Evolutionary conservation across 2,329 filamentous ascomycete genomes (phyloP), one percentile per base, ranked within the genome.

Genomic region (Penicillium sp.): DNA sequence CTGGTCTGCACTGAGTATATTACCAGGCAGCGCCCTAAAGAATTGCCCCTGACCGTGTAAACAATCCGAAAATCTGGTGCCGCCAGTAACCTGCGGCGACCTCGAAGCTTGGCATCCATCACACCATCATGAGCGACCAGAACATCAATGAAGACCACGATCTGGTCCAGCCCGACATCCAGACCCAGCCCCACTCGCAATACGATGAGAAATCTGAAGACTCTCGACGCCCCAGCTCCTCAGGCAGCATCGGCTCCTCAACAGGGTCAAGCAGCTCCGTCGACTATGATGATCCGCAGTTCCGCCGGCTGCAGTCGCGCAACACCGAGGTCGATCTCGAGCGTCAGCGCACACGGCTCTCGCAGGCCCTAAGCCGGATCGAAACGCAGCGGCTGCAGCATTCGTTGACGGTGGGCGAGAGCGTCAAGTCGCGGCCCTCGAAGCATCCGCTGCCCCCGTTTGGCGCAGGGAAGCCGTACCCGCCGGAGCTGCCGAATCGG

Each of bases 401-500:
- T 83, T 70, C 77, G 70, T 60, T 71, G 50, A 74, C 72, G 2
- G 72, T 74, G 35, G 72, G 72, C n/a, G 71, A 73, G 53, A 71
- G 70, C 45, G 59, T 41, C 35, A 41, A 41, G 35, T 41, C 35
- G 11, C 9, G 35, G 11, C 15, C 35, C 35, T 41, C 35, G 13
- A 41, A 41, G 35, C 35, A 15, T 41, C 11, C 35, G 8, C 35
- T 41, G 11, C 35, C 35, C 9, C 35, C 35, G 8, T 41, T 41
- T 41, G 70, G 68, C 26, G 72, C 65, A 7, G 82, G 79, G 3
- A 85, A 84, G 65, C 75, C 81, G 3, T 84, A 81, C 63, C 84
- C 84, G 2, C 82, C 82, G 6, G 70, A 76, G 0, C 67, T 85
- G 3, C 83, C 82, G 2, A 80, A 81, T n/a, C 73, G 77, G 30